Evolutionary conservation across 805 yeast species (phyloP).

Genomic region (Wickerhamomyces chambardii): DNA sequence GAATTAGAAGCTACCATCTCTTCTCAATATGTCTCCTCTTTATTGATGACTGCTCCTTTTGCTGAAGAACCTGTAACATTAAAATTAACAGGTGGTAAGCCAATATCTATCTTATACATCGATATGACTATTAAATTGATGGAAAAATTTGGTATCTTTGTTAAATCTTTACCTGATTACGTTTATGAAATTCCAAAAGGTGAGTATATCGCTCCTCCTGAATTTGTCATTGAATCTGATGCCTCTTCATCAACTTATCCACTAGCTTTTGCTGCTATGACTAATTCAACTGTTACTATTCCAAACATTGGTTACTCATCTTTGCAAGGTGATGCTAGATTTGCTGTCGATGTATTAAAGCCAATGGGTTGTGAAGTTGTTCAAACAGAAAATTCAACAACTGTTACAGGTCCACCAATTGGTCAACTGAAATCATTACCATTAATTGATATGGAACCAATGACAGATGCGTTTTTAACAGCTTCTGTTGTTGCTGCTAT

Average conservation of each 20-base stretch:
- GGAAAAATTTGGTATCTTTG: slow-evolving; percentile 80
- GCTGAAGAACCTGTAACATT: slow-evolving; percentile 84
- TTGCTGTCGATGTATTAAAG: slow-evolving; percentile 83
- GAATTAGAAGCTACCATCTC: slow-evolving; percentile 95
- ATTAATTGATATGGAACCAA: slow-evolving; percentile 94
- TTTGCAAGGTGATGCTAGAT: slow-evolving; percentile 94
- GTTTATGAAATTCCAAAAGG: slow-evolving; percentile 91
- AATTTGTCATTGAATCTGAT: slow-evolving; percentile 89
- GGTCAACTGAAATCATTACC: slow-evolving; percentile 64
- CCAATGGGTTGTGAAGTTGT: slow-evolving; percentile 94
- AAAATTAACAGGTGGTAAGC: slow-evolving; percentile 90
- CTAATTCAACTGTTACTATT: slow-evolving; percentile 86
- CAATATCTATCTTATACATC: slow-evolving; percentile 90
- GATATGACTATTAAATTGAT: slow-evolving; percentile 97
- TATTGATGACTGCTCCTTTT: slow-evolving; percentile 96
- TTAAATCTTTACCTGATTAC: slow-evolving; percentile 65
- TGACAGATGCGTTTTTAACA: slow-evolving; percentile 97
- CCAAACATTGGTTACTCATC: slow-evolving; percentile 92
- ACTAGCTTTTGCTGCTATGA: slow-evolving; percentile 92
- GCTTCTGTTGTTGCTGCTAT: slow-evolving; percentile 97
- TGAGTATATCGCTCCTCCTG: slow-evolving; percentile 67
- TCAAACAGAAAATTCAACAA: slow-evolving; percentile 80
- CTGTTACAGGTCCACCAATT: slow-evolving; percentile 80
- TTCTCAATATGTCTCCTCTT: slow-evolving; percentile 94
- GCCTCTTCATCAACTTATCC: slow-evolving; percentile 98